Percentiles rank a stretch among this genome's conserved stretches.
These are phyloP conservation scores for Musa schizocarpa DNA, from an alignment of 176 grass and related monocot species.

Conservation along the genomic window DNA sequence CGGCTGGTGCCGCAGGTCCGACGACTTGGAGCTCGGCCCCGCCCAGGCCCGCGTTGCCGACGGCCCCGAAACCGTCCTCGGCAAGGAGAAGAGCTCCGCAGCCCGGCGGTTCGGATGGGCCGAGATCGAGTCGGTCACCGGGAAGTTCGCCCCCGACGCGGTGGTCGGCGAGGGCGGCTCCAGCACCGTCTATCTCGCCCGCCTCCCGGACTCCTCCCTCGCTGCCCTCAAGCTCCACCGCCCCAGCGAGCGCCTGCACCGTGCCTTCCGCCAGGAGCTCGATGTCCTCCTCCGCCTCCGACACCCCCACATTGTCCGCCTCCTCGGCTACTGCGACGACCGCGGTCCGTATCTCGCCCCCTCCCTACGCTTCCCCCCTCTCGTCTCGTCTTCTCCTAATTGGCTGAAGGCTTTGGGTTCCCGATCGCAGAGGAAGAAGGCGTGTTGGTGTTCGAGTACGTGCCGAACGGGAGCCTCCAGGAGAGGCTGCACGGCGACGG, in stretches of 20 bases:
- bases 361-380: neutral
- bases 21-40: slow-evolving; percentile 5
- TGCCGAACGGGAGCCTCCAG: slow-evolving; percentile 47
- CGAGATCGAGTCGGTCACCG: slow-evolving; percentile 29
- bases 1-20: slow-evolving; percentile 25
- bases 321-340: slow-evolving; percentile 88
- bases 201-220: slow-evolving; percentile 33
- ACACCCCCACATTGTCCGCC: slow-evolving; percentile 70
- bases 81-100: neutral
- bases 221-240: slow-evolving; percentile 85
- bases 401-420: slow-evolving; percentile 19
- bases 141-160: slow-evolving; percentile 18
- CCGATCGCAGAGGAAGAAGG: slow-evolving; percentile 29
- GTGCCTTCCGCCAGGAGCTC: slow-evolving; percentile 81
- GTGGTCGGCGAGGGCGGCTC: slow-evolving; percentile 39
- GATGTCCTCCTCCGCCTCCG: slow-evolving; percentile 56
- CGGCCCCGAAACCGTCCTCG: neutral
- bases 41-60: slow-evolving; percentile 22
- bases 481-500: slow-evolving; percentile 27
- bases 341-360: slow-evolving; percentile 32
- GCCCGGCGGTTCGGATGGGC: slow-evolving; percentile 24
- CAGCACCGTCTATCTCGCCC: slow-evolving; percentile 37
- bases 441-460: slow-evolving; percentile 46
- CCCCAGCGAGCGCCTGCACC: slow-evolving; percentile 84
- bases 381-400: neutral